phyloP scores from a whole-genome alignment of 768 basidiomycete genomes.

The Lentinula aciculospora region DNA sequence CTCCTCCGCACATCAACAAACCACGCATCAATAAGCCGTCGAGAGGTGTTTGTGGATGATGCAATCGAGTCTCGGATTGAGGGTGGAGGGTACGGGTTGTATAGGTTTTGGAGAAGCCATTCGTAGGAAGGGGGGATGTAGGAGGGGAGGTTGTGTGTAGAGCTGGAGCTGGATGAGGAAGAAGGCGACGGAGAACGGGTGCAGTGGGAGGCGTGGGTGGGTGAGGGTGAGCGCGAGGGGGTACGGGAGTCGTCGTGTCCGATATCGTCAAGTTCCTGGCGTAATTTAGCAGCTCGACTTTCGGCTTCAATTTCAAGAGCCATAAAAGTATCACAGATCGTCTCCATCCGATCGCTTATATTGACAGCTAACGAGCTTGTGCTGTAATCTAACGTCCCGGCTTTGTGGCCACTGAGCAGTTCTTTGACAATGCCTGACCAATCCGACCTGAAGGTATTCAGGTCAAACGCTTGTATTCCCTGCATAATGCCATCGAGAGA shows the following conservation, averaged over 20 bases:
- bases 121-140: neutral
- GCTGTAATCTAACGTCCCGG: neutral
- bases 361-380: neutral
- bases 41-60: slow-evolving; percentile 2
- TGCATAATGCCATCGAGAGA: neutral
- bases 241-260: neutral
- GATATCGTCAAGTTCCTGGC: neutral
- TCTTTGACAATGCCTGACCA: neutral
- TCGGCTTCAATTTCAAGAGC: neutral
- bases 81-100: slow-evolving; percentile 27
- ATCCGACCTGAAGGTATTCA: neutral
- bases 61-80: slow-evolving; percentile 14
- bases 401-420: neutral
- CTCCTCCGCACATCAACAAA: slow-evolving; percentile 22
- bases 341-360: neutral
- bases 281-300: neutral
- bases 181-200: neutral
- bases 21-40: slow-evolving; percentile 18
- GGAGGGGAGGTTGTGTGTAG: neutral
- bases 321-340: neutral
- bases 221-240: neutral
- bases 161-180: slow-evolving; percentile 5
- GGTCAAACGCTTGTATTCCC: neutral
- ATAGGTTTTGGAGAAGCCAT: slow-evolving; percentile 6
- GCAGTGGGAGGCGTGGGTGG: neutral